Base-by-base conservation (phyloP, 495 filamentous ascomycete genomes). In the Penicillium silybi region DNA sequence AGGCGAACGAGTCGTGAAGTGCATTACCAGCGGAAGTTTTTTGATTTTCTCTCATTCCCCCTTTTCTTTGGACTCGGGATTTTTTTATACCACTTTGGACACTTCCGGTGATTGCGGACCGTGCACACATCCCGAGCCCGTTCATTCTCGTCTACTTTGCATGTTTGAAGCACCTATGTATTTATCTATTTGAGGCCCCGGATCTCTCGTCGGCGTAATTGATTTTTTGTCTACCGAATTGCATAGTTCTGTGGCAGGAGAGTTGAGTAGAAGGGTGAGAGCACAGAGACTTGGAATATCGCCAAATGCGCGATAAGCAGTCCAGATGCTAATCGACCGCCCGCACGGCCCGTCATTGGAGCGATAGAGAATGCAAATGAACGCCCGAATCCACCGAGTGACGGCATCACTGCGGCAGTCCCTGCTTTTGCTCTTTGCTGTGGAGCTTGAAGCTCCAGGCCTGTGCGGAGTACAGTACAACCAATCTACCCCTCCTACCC, bases 191-290 rank as follows among this genome's bases (percentile, higher is more conserved):
- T n/a, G n/a, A n/a, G 40, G 39, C 32, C 40, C 27, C 25, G 35
- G 42, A 45, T 38, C 41, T 29, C 29, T 11, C 41, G 52, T 49
- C 32, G 55, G 56, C 56, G 56, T 54, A 58, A 54, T 46, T 41
- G 50, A 53, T 18, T 47, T 40, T 7, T 22, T 16, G 37, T 18
- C 22, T 44, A 10, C 37, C 27, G n/a, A 23, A 23, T 15, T 15
- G 29, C 29, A 32, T 32, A 32, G 8, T 10, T 32, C 11, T 7
- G 9, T 9, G 29, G 29, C 13, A 10, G 11, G 9, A 8, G 10
- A 11, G 1, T 3, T 32, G 29, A 13, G 11, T 3, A 11, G 11
- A 29, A 26, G 25, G 26, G 29, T 3, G 13, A 13, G 6, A 23
- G 3, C 22, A 1, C 9, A 13, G 29, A 32, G 13, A 3, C 29